Percentiles rank a stretch among this genome's conserved stretches.
phyloP scores from a whole-genome alignment of 2,329 filamentous ascomycete species.

The Sporothrix inflata region DNA sequence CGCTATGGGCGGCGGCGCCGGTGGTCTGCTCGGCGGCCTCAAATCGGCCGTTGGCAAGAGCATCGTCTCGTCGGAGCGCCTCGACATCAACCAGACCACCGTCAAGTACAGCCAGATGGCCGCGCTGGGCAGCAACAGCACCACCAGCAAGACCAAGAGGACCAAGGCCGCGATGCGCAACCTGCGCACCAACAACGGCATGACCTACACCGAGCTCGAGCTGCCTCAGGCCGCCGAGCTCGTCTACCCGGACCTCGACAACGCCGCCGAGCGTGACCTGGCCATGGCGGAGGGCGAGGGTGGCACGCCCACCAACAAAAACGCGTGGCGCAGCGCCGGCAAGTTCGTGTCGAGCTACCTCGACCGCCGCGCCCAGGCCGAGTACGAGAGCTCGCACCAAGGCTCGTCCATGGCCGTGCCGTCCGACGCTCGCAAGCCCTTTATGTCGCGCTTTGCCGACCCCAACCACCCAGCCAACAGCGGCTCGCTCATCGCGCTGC shows the following conservation, averaged over 20 bases:
- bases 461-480: constrained; percentile 55
- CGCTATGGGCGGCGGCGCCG: constrained; percentile 17
- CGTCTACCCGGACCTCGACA: constrained; percentile 45
- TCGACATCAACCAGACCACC: constrained; percentile 44
- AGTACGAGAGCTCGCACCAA: constrained; percentile 49
- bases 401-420: constrained; percentile 43
- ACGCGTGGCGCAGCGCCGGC: constrained; percentile 39
- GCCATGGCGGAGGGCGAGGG: constrained; percentile 36
- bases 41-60: constrained; percentile 28
- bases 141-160: constrained; percentile 30
- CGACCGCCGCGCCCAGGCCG: constrained; percentile 52
- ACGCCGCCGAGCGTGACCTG: constrained; percentile 35
- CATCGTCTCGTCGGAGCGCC: constrained; percentile 31
- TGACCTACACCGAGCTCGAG: constrained; percentile 44
- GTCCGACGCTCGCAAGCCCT: constrained; percentile 40
- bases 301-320: constrained; percentile 33
- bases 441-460: constrained; percentile 54
- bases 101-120: constrained; percentile 39
- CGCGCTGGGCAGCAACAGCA: not conserved
- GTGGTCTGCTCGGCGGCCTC: constrained; percentile 32
- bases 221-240: constrained; percentile 46
- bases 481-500: constrained; percentile 50
- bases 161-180: constrained; percentile 40
- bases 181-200: constrained; percentile 42
- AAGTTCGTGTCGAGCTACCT: constrained; percentile 51